Conservation (phyloP, 139 green algal genomes). For the Zygnema cylindricum region DNA sequence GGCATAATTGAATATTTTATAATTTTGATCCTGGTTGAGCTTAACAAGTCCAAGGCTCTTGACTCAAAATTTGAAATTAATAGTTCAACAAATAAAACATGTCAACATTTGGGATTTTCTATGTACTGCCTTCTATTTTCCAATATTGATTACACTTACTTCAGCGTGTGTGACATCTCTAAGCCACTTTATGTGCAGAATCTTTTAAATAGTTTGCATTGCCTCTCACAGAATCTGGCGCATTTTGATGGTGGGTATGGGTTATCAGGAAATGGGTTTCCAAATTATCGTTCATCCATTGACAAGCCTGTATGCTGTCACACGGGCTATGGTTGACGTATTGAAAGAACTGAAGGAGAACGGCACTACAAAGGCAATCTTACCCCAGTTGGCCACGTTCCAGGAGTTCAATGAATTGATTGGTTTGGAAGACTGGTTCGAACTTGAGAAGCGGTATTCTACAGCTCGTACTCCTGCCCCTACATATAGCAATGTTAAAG, state of each 20-base stretch:
- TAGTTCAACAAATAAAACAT: too few relatives aligned
- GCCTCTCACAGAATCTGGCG: too few relatives aligned
- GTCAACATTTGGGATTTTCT: too few relatives aligned
- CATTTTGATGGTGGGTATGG: too few relatives aligned
- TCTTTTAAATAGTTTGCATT: not conserved
- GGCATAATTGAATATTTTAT: too few relatives aligned
- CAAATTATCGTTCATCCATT: slow-evolving; percentile 74
- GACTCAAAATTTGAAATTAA: too few relatives aligned
- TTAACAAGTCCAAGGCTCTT: too few relatives aligned
- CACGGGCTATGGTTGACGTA: slow-evolving; percentile 35
- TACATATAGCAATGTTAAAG: too few relatives aligned
- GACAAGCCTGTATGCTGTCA: slow-evolving; percentile 65
- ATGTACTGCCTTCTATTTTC: too few relatives aligned
- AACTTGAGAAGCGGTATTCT: slow-evolving; percentile 5
- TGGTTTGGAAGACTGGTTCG: slow-evolving; percentile 19
- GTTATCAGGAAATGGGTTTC: slow-evolving; percentile 73
- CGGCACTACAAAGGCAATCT: slow-evolving; percentile 2
- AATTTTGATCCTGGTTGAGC: too few relatives aligned
- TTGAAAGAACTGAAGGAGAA: slow-evolving; percentile 40
- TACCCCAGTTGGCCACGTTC: slow-evolving; percentile 25
- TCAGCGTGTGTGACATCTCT: not conserved
- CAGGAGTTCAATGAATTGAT: slow-evolving; percentile 40
- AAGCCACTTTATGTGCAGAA: not conserved
- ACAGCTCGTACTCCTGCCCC: too few relatives aligned
- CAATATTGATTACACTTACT: too few relatives aligned